These are phyloP conservation scores for Nicotiana undulata DNA, from an alignment of 257 asterid genomes.

Conservation along the genomic window DNA sequence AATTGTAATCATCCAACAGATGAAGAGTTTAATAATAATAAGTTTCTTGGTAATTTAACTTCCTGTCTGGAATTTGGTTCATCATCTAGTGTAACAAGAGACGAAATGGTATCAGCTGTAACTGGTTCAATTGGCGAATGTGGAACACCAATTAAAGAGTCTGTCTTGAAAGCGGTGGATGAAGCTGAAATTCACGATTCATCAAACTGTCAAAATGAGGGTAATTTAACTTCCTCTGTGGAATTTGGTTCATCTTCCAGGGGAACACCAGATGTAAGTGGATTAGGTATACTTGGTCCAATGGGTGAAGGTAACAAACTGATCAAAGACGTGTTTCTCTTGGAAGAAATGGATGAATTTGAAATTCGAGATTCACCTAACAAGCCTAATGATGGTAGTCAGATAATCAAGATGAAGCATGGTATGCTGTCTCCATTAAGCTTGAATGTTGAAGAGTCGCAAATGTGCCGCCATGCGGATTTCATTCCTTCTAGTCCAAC, in stretches of 20 bases:
- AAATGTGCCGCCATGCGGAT: slow-evolving; percentile 12
- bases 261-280: slow-evolving; percentile 12
- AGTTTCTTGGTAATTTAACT: slow-evolving; percentile 6
- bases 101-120: neutral
- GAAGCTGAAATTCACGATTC: slow-evolving; percentile 11
- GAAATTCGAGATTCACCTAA: slow-evolving; percentile 13
- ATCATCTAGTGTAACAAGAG: slow-evolving; percentile 9
- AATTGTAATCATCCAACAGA: slow-evolving; percentile 13
- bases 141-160: slow-evolving; percentile 5
- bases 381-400: slow-evolving; percentile 23
- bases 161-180: slow-evolving; percentile 1
- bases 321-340: neutral
- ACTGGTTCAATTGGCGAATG: neutral
- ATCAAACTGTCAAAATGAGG: slow-evolving; percentile 21
- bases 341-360: slow-evolving; percentile 6
- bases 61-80: slow-evolving; percentile 12
- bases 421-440: slow-evolving; percentile 18
- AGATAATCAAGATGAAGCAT: slow-evolving; percentile 15
- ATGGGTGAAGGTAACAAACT: slow-evolving; percentile 1
- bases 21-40: neutral
- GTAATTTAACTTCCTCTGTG: slow-evolving; percentile 10
- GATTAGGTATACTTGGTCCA: neutral
- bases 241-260: slow-evolving; percentile 14
- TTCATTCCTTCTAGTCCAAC: slow-evolving; percentile 16
- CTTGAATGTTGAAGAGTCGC: slow-evolving; percentile 22